Evolutionary conservation across 352 stramenopile genomes (phyloP).

Genomic region (Paralagenidium karlingii): DNA sequence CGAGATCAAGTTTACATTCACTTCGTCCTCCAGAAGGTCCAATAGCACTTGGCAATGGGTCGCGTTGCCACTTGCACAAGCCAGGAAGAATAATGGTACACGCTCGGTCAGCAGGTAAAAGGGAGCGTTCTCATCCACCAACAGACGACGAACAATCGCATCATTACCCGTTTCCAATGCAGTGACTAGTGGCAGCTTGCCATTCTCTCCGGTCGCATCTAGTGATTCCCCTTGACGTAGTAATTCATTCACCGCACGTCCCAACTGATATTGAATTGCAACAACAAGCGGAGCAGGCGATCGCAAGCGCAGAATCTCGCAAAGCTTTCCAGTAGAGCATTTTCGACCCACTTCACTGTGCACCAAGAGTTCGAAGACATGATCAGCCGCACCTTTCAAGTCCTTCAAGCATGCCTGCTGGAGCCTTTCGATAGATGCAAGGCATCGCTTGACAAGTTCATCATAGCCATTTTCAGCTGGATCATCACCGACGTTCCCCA

Average conservation of each 20-base stretch:
- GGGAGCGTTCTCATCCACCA: constrained; percentile 53
- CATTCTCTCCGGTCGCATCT: constrained; percentile 30
- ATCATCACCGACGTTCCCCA: no score
- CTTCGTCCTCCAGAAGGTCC: constrained; percentile 18
- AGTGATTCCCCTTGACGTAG: constrained; percentile 36
- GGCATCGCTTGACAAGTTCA: no score
- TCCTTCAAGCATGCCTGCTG: constrained; percentile 41
- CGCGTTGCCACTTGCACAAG: constrained; percentile 49
- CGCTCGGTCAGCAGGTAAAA: constrained; percentile 60
- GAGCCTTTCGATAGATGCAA: constrained; percentile 14
- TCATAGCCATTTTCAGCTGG: no score
- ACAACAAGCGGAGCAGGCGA: constrained; percentile 54
- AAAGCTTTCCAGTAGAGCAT: constrained; percentile 56
- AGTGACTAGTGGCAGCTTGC: constrained; percentile 50
- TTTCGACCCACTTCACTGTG: constrained; percentile 43
- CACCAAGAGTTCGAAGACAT: constrained; percentile 35
- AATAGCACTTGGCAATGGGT: constrained; percentile 68
- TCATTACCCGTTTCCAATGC: constrained; percentile 62
- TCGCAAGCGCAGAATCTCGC: constrained; percentile 39
- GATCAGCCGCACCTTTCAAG: constrained; percentile 31
- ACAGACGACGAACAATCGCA: constrained; percentile 51
- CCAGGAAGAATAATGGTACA: constrained; percentile 63
- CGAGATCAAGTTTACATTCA: constrained; percentile 68
- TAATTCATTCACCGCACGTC: constrained; percentile 68
- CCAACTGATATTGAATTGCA: constrained; percentile 67